phyloP scores from a whole-genome alignment of 352 stramenopile species.

The Elongisporangium anandrum region DNA sequence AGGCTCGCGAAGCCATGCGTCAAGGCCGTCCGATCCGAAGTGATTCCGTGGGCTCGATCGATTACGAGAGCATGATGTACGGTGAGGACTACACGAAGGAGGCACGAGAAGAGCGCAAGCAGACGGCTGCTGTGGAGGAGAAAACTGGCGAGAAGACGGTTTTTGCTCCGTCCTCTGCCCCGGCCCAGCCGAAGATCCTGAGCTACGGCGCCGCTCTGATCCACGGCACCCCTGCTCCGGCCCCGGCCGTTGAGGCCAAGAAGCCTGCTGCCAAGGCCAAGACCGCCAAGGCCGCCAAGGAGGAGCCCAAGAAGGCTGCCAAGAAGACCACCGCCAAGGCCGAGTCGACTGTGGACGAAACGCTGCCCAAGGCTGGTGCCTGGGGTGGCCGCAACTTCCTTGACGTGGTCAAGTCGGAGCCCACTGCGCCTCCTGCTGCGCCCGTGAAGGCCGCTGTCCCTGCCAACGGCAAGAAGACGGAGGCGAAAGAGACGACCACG shows the following conservation, averaged over 20 bases:
- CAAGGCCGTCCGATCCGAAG: constrained; percentile 85
- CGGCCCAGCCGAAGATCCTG: constrained; percentile 32
- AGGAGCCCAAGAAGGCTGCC: constrained; percentile 28
- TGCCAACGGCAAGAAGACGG: constrained; percentile 14
- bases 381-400: constrained; percentile 82
- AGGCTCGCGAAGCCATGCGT: constrained; percentile 86
- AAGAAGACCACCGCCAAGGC: constrained; percentile 33
- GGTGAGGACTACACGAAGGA: constrained; percentile 88
- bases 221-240: constrained; percentile 54
- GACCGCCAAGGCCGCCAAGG: constrained; percentile 24
- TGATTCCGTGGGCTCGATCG: constrained; percentile 84
- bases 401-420: constrained; percentile 81
- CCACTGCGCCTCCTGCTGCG: constrained; percentile 26
- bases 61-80: constrained; percentile 90
- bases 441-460: constrained; percentile 19
- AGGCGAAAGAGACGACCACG: constrained; percentile 11
- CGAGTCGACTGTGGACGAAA: constrained; percentile 28
- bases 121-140: constrained; percentile 22
- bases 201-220: constrained; percentile 80
- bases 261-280: constrained; percentile 36
- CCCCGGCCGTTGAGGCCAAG: constrained; percentile 33
- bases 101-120: constrained; percentile 63
- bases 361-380: constrained; percentile 56
- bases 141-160: not conserved
- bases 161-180: not conserved